A percentile compares a stretch with the other conserved stretches of the same genome.
phyloP scores from a whole-genome alignment of 345 rosid species.

The Hibiscus mutabilis region DNA sequence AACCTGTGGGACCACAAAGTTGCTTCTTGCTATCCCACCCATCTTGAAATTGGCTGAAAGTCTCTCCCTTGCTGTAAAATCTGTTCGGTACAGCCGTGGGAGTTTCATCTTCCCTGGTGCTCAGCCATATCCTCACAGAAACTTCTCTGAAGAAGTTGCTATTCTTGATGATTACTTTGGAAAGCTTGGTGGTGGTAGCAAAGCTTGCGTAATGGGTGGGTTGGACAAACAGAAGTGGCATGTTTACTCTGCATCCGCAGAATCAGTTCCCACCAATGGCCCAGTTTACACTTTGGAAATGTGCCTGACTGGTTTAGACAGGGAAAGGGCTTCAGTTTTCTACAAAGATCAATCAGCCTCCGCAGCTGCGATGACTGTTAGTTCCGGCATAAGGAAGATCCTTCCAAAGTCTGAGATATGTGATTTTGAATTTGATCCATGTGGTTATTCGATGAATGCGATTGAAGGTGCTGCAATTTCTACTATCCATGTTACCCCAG shows the following conservation, averaged over 20 bases:
- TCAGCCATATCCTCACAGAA: not conserved
- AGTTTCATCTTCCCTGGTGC: slow-evolving; percentile 1
- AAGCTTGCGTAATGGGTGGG: not conserved
- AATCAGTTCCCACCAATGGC: not conserved
- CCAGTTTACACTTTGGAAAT: not conserved
- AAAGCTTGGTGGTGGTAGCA: not conserved
- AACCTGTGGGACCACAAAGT: not conserved
- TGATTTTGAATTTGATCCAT: not conserved
- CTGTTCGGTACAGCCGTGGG: not conserved
- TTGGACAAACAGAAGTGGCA: not conserved
- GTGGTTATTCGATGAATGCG: not conserved
- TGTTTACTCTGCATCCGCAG: slow-evolving; percentile 1
- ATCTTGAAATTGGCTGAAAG: not conserved
- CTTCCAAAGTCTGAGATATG: not conserved
- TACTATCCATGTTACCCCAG: slow-evolving; percentile 1
- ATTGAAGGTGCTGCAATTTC: not conserved
- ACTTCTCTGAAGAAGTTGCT: not conserved
- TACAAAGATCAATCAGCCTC: not conserved
- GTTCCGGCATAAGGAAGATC: slow-evolving; percentile 1
- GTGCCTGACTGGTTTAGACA: not conserved
- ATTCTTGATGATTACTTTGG: not conserved
- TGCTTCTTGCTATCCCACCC: not conserved
- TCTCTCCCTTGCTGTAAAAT: not conserved
- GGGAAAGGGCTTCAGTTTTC: not conserved
- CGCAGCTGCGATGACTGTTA: not conserved